Evolutionary conservation across 768 basidiomycete species (phyloP).

Genomic region (Mycena leptocephala): DNA sequence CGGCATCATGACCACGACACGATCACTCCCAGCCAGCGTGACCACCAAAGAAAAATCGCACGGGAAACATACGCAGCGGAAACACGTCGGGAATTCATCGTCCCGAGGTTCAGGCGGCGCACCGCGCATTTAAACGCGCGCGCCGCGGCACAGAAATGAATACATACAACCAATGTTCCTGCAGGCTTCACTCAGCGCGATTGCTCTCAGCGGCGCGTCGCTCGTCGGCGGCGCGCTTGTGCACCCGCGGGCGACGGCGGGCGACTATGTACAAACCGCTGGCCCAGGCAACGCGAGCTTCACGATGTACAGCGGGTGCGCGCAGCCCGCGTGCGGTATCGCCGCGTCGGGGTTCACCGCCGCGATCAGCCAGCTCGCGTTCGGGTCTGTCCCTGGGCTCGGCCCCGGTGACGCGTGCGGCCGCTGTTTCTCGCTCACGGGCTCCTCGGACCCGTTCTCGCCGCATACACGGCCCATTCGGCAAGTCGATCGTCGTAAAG

Average conservation of each 20-base stretch:
- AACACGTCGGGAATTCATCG: constrained; percentile 32
- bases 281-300: constrained; percentile 69
- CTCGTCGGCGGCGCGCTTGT: constrained; percentile 12
- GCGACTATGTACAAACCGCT: constrained; percentile 69
- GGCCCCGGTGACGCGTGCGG: constrained; percentile 76
- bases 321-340: constrained; percentile 66
- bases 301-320: constrained; percentile 70
- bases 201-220: constrained; percentile 3
- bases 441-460: constrained; percentile 66
- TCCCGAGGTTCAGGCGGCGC: constrained; percentile 36
- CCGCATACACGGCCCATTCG: constrained; percentile 64
- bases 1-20: constrained; percentile 4
- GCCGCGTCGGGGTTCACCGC: constrained; percentile 67
- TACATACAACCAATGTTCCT: constrained; percentile 4
- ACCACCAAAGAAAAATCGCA: background rate
- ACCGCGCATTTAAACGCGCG: constrained; percentile 19
- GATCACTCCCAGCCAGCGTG: background rate
- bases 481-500: constrained; percentile 68
- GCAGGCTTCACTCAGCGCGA: constrained; percentile 3
- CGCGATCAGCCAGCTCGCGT: constrained; percentile 72
- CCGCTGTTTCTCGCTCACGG: constrained; percentile 72
- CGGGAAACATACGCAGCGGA: constrained; percentile 5
- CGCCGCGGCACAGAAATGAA: background rate
- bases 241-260: constrained; percentile 49
- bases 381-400: constrained; percentile 64